phyloP scores from a whole-genome alignment of 768 basidiomycete genomes.

The Leccinum subgranulosum region DNA sequence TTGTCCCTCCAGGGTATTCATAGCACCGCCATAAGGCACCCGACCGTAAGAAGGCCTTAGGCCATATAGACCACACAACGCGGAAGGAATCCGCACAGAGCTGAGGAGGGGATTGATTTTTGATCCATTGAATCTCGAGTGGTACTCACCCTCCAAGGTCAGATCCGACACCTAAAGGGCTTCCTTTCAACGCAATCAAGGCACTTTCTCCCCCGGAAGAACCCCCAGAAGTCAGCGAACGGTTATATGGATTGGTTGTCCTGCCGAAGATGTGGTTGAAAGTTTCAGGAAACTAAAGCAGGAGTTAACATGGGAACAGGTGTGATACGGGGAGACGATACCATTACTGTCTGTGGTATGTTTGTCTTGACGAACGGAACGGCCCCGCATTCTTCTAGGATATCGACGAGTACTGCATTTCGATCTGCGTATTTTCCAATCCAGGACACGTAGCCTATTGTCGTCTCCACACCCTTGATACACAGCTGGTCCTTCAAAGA shows the following conservation, averaged over 20 bases:
- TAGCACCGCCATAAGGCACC: conserved; percentile 65
- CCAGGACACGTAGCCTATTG: conserved; percentile 76
- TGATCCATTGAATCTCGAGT: background rate
- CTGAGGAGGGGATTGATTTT: conserved; percentile 31
- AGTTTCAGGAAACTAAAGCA: conserved; percentile 67
- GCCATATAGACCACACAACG: conserved; percentile 67
- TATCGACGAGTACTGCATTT: conserved; percentile 62
- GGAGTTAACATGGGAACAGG: background rate
- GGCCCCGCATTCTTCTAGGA: conserved; percentile 66
- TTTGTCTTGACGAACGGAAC: conserved; percentile 72
- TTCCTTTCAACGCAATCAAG: conserved; percentile 50
- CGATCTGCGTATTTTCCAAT: conserved; percentile 56
- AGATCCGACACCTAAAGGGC: conserved; percentile 65
- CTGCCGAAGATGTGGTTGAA: conserved; percentile 78
- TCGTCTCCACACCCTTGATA: conserved; percentile 66
- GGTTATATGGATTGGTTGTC: conserved; percentile 74
- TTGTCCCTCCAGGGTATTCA: conserved; percentile 67
- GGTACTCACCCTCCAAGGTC: conserved; percentile 69
- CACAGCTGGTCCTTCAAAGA: conserved; percentile 74
- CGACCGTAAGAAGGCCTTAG: conserved; percentile 68
- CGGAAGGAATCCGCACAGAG: conserved; percentile 68
- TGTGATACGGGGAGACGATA: conserved; percentile 18
- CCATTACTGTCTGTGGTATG: conserved; percentile 74
- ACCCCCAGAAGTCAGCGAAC: conserved; percentile 69
- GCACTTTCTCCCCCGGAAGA: conserved; percentile 88